Conservation (phyloP, 1,284 basidiomycete genomes). For the Tilletiopsis washingtonensis region DNA sequence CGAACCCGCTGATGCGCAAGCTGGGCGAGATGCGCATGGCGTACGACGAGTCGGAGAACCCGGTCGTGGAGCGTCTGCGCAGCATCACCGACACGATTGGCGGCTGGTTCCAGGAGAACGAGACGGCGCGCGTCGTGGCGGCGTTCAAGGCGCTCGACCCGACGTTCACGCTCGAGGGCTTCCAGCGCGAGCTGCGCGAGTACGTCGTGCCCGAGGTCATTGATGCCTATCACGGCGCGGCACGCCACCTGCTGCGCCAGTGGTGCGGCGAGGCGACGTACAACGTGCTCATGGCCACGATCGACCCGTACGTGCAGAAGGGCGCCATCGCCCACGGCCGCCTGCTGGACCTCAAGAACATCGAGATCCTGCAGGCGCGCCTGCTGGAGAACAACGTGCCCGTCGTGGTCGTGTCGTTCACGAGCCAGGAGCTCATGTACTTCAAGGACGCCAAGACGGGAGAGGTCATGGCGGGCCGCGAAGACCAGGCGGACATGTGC, state of each 20-base stretch:
- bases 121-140: slow-evolving; percentile 85
- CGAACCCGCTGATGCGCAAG: slow-evolving; percentile 32
- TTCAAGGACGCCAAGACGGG: slow-evolving; percentile 83
- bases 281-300: slow-evolving; percentile 92
- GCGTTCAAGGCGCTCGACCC: slow-evolving; percentile 82
- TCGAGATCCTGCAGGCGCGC: slow-evolving; percentile 43
- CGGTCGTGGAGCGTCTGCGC: slow-evolving; percentile 71
- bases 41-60: slow-evolving; percentile 90
- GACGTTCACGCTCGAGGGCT: slow-evolving; percentile 72
- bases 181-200: slow-evolving; percentile 84
- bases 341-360: slow-evolving; percentile 34
- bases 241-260: slow-evolving; percentile 70
- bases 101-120: slow-evolving; percentile 91
- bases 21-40: slow-evolving; percentile 21
- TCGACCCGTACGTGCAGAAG: slow-evolving; percentile 86
- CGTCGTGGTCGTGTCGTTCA: slow-evolving; percentile 86
- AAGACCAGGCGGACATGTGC: slow-evolving; percentile 83
- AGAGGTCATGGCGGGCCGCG: slow-evolving; percentile 76
- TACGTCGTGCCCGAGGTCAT: slow-evolving; percentile 97
- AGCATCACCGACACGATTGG: slow-evolving; percentile 77
- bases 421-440: slow-evolving; percentile 84
- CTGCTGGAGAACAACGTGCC: slow-evolving; percentile 66
- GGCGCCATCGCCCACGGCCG: slow-evolving; percentile 56
- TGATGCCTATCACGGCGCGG: slow-evolving; percentile 85
- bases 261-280: slow-evolving; percentile 93